Evolutionary conservation across 805 yeast genomes (phyloP), one percentile per base, ranked within the genome.

Genomic region (Groenewaldozyma tartarivorans): DNA sequence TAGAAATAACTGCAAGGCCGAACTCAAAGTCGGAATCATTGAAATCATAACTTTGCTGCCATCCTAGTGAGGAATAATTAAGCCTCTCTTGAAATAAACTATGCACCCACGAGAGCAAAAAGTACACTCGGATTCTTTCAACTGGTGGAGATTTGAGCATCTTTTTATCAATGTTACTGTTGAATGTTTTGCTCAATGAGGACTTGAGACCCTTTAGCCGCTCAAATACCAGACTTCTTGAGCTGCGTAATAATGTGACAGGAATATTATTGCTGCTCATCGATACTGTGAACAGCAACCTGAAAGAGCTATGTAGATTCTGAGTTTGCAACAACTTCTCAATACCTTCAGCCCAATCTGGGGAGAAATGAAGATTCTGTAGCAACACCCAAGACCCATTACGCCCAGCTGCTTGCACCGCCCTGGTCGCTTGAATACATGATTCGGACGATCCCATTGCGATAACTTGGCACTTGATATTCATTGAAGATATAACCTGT

Each of bases 371-470:
- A 9, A 84, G 64, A 53, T 88, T 88, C 54, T 90, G 95, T 22
- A 90, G 58, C 21, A 88, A 51, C 0, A 90, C 57, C 95, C 95
- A 86, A 1, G 57, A 51, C 0, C 84, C 86, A 1, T 54, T 53
- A n/a, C 55, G 60, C 1, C 68, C 53, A 0, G 76, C 74, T 6
- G 55, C 58, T 1, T 56, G 52, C 5, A 85, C 60, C n/a, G 75
- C 74, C 38, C 64, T 60, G 18, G 71, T 73, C 0, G 90, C 88
- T 32, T 67, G 60, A 2, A 64, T 70, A 1, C 66, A 57, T 6
- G 83, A 79, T 57, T 85, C 94, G 19, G 57, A 54, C 0, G 94
- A 75, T 0, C 95, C 96, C 74, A 88, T 67, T 0, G 95, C 74
- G 30, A 83, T 68, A 1, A 69, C 57, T 0, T 52, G 54, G 26